Conservation (phyloP, 441 rosid genomes). For the Geranium incanum region DNA sequence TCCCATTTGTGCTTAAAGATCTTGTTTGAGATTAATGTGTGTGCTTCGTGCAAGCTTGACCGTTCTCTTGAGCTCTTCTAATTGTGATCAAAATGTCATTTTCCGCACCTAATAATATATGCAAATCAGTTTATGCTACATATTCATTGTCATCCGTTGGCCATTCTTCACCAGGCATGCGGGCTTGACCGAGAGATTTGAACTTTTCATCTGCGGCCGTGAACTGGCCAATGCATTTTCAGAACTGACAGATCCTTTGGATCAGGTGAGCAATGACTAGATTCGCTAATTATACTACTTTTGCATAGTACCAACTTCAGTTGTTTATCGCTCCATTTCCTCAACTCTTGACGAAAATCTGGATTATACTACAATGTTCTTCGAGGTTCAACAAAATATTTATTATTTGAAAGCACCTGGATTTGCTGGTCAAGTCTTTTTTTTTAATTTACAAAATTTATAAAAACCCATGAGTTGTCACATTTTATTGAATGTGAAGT, state of each 20-base stretch:
- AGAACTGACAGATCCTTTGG: constrained; percentile 87
- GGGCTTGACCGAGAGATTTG: constrained; percentile 89
- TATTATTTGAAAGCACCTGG: neutral
- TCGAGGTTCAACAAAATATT: neutral
- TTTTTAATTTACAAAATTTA: neutral
- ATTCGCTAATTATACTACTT: neutral
- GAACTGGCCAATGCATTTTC: constrained; percentile 96
- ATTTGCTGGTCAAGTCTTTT: neutral
- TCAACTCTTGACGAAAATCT: neutral
- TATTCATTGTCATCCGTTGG: constrained; percentile 6
- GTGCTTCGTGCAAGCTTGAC: neutral
- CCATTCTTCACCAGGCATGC: constrained; percentile 32
- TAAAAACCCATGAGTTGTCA: no score
- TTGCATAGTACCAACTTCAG: neutral
- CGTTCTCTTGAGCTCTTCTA: neutral
- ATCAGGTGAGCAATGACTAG: constrained; percentile 47
- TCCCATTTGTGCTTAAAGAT: neutral
- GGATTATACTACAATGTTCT: neutral
- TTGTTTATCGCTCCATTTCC: neutral
- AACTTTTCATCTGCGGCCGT: constrained; percentile 88
- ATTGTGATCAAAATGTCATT: neutral
- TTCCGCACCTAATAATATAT: neutral
- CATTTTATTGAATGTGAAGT: neutral
- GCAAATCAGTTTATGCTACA: neutral
- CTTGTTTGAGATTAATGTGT: neutral